These are phyloP conservation scores for Loxodes magnus DNA, from an alignment of 73 alveolate genomes.

Conservation along the genomic window DNA sequence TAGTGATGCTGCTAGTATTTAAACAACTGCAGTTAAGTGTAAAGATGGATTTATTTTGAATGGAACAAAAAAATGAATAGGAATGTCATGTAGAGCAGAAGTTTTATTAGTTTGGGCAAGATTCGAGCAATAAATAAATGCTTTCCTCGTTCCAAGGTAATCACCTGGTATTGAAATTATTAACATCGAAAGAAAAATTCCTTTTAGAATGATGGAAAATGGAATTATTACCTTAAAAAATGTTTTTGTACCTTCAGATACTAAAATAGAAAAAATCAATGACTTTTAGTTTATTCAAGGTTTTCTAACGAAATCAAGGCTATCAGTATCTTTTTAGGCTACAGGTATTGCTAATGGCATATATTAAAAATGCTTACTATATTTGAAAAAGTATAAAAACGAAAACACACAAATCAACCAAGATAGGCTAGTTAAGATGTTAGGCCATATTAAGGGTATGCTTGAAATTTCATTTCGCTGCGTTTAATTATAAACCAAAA, in stretches of 20 bases:
- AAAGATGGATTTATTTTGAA: conserved; percentile 43
- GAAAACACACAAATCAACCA: conserved; percentile 24
- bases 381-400: conserved; percentile 18
- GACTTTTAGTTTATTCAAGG: conserved; percentile 50
- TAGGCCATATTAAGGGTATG: conserved; percentile 14
- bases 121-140: conserved; percentile 20
- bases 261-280: conserved; percentile 35
- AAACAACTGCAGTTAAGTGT: conserved; percentile 31
- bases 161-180: conserved; percentile 20
- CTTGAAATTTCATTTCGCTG: conserved; percentile 32
- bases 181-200: conserved; percentile 24
- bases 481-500: conserved; percentile 13
- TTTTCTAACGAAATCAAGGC: conserved; percentile 53
- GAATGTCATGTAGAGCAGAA: conserved; percentile 34
- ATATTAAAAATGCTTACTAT: conserved; percentile 27
- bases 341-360: conserved; percentile 61
- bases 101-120: conserved; percentile 46
- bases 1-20: conserved; percentile 40
- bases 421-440: conserved; percentile 14
- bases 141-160: conserved; percentile 29
- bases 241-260: conserved; percentile 38
- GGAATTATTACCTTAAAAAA: conserved; percentile 26
- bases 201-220: conserved; percentile 34
- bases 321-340: conserved; percentile 57
- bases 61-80: conserved; percentile 57